Percentiles rank a stretch among this genome's conserved stretches.
phyloP scores from a whole-genome alignment of 1,284 basidiomycete genomes.

The Naganishia cerealis region DNA sequence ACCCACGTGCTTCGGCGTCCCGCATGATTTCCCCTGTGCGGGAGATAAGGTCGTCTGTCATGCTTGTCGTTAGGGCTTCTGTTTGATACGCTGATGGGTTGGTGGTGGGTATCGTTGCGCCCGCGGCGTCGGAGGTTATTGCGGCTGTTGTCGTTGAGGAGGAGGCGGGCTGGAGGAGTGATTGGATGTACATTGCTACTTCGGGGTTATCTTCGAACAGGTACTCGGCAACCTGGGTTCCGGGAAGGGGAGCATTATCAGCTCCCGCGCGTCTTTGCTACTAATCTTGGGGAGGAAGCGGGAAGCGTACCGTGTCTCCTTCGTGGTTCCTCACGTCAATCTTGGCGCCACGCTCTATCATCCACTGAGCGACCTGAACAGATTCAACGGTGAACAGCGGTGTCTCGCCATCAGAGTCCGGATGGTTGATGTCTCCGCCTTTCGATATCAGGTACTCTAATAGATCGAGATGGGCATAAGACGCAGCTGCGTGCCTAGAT shows the following conservation, averaged over 20 bases:
- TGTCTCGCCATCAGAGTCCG: constrained; percentile 84
- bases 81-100: constrained; percentile 67
- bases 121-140: neutral
- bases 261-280: neutral
- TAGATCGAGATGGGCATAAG: constrained; percentile 76
- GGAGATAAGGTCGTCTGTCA: constrained; percentile 68
- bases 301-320: constrained; percentile 68
- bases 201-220: constrained; percentile 77
- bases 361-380: constrained; percentile 71
- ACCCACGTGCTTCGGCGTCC: constrained; percentile 46
- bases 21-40: constrained; percentile 62
- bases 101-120: constrained; percentile 28
- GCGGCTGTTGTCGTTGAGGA: neutral
- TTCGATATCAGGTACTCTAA: constrained; percentile 73
- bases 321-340: constrained; percentile 66
- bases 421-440: constrained; percentile 82
- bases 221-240: constrained; percentile 68
- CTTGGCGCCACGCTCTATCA: constrained; percentile 77
- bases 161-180: constrained; percentile 45
- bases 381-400: constrained; percentile 87
- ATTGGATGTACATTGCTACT: constrained; percentile 68
- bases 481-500: constrained; percentile 85
- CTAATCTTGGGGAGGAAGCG: neutral
- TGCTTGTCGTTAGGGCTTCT: constrained; percentile 65
- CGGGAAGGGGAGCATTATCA: neutral